Percentiles rank a stretch among this genome's conserved stretches.
Conservation (phyloP, 805 yeast genomes). For the Lipomyces yamadae region DNA sequence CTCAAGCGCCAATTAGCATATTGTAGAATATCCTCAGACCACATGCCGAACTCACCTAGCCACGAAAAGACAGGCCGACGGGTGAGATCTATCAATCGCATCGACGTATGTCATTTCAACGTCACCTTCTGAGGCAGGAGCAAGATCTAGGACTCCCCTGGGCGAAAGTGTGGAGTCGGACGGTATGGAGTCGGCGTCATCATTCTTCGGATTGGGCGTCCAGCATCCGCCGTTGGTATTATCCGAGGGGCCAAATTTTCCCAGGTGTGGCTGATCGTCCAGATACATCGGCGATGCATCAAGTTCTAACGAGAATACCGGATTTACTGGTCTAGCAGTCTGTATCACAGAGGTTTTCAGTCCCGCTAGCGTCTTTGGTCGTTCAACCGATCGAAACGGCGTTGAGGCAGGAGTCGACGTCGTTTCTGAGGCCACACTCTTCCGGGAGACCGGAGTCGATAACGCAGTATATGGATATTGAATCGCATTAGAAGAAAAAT, state of each 20-base stretch:
- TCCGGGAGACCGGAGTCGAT: constrained; percentile 29
- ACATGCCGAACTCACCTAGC: constrained; percentile 22
- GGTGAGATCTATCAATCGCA: constrained; percentile 29
- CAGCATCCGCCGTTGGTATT: constrained; percentile 6
- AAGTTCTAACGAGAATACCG: constrained; percentile 19
- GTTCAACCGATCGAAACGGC: constrained; percentile 25
- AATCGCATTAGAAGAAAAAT: constrained; percentile 1
- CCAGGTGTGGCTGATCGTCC: neutral
- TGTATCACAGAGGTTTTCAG: neutral
- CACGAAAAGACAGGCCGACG: constrained; percentile 37
- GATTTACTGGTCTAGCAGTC: constrained; percentile 3
- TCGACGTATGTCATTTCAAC: constrained; percentile 7
- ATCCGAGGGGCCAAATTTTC: neutral
- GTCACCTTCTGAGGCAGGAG: constrained; percentile 1
- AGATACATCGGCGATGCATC: neutral
- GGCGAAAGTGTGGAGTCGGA: neutral
- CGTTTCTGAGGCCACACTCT: constrained; percentile 22
- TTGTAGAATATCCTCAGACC: neutral
- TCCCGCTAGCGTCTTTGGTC: constrained; percentile 5
- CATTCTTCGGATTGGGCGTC: constrained; percentile 3
- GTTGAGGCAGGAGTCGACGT: constrained; percentile 34
- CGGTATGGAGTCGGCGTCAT: constrained; percentile 2
- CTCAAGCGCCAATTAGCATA: constrained; percentile 9
- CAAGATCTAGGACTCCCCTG: neutral
- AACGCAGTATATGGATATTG: constrained; percentile 21